Evolutionary conservation across 164 flowering plant genomes (phyloP).

Genomic region (Echeveria elegans): DNA sequence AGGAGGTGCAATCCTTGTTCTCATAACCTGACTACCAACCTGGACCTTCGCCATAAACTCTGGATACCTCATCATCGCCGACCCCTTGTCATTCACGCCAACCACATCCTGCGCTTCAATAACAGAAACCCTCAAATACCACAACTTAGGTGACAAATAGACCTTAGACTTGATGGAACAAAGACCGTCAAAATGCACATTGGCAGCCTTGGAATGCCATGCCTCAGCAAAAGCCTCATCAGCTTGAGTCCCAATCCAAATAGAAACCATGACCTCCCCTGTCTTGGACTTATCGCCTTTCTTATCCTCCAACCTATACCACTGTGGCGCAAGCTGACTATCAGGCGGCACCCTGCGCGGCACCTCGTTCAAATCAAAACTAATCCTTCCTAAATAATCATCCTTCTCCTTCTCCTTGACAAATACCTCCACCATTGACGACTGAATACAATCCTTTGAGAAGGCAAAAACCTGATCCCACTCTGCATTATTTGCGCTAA

Average conservation of each 20-base stretch:
- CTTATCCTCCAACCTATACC: constrained; percentile 54
- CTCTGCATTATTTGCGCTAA: constrained; percentile 16
- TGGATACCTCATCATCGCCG: constrained; percentile 32
- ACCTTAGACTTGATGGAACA: constrained; percentile 47
- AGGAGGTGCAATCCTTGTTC: constrained; percentile 32
- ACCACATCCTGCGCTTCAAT: constrained; percentile 59
- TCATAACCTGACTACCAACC: constrained; percentile 46
- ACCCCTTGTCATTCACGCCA: constrained; percentile 23
- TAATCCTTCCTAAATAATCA: constrained; percentile 45
- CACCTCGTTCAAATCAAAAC: constrained; percentile 58
- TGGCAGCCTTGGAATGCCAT: constrained; percentile 64
- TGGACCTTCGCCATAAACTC: constrained; percentile 44
- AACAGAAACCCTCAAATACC: constrained; percentile 45
- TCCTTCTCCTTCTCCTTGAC: constrained; percentile 43
- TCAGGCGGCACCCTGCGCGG: constrained; percentile 57
- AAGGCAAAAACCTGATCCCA: constrained; percentile 68
- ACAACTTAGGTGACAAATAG: constrained; percentile 56
- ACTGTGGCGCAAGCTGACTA: constrained; percentile 61
- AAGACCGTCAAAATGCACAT: constrained; percentile 43
- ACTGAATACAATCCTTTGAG: constrained; percentile 52
- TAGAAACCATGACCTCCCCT: constrained; percentile 49
- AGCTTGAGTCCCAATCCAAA: constrained; percentile 71
- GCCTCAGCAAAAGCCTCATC: constrained; percentile 65
- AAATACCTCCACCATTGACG: constrained; percentile 41
- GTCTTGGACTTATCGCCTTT: constrained; percentile 31